Evolutionary conservation across 1,284 basidiomycete species (phyloP).

Genomic region (Ustilago trichophora): DNA sequence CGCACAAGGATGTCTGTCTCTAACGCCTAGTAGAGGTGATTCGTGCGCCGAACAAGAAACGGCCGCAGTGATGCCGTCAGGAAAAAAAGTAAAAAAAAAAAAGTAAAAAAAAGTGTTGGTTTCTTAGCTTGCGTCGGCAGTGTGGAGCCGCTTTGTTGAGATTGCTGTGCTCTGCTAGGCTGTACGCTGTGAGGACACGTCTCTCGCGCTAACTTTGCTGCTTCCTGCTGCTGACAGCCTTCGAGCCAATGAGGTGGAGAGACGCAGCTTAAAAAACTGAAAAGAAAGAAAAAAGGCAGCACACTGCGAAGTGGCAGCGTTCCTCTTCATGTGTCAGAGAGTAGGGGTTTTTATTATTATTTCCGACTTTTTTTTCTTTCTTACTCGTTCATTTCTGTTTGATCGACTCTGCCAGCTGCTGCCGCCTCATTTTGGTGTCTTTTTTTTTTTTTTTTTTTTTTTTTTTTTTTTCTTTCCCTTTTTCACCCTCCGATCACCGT

Average conservation of each 20-base stretch:
- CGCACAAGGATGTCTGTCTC: too few species aligned
- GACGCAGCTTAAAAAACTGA: neutral
- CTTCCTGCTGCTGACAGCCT: neutral
- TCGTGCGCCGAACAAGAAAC: too few species aligned
- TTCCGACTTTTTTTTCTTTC: neutral
- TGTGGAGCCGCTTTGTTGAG: slow-evolving; percentile 1
- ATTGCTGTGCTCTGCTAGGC: too few species aligned
- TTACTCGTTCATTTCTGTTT: slow-evolving; percentile 2
- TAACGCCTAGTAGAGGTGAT: too few species aligned
- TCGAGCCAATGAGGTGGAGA: neutral
- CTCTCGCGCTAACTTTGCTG: too few species aligned
- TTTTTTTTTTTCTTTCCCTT: slow-evolving; percentile 13
- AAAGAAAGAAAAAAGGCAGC: neutral
- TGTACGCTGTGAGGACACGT: too few species aligned
- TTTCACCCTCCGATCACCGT: slow-evolving; percentile 49
- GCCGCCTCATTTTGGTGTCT: neutral
- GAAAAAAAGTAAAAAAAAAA: too few species aligned
- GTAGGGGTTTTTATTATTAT: too few species aligned
- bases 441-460: slow-evolving; percentile 3
- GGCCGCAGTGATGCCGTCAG: neutral
- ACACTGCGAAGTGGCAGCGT: neutral
- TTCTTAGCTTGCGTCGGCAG: neutral
- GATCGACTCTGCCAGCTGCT: too few species aligned
- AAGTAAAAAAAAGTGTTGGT: too few species aligned
- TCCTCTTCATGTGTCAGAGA: neutral